These are phyloP conservation scores for Vitis labrusca DNA, from an alignment of 164 flowering plant genomes.

Conservation along the genomic window DNA sequence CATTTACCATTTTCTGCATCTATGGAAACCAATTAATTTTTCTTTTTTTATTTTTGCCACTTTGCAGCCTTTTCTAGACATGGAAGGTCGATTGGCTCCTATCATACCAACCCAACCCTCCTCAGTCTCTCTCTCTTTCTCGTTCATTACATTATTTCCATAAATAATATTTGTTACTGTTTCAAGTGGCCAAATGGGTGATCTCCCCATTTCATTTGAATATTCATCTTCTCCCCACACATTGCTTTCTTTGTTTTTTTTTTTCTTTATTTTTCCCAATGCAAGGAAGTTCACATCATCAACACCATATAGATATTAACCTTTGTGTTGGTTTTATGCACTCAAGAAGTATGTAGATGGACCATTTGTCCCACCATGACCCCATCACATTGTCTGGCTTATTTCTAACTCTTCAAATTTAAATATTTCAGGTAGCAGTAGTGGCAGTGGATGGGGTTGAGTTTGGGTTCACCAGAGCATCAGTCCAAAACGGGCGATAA, in stretches of 20 bases:
- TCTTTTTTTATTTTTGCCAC: too few relatives aligned
- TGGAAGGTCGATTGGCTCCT: conserved; percentile 17
- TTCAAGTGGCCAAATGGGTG: conserved; percentile 14
- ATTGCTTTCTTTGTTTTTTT: not conserved
- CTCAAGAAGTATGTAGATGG: conserved; percentile 3
- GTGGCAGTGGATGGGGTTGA: not conserved
- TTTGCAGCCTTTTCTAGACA: conserved; percentile 31
- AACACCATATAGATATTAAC: conserved; percentile 4
- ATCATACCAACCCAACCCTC: not conserved
- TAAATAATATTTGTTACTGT: not conserved
- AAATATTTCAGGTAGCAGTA: not conserved
- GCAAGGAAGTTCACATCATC: not conserved
- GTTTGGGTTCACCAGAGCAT: not conserved
- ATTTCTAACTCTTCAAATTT: not conserved
- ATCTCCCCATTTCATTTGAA: not conserved
- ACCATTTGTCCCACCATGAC: not conserved
- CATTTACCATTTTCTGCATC: conserved; percentile 28
- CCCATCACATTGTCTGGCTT: not conserved
- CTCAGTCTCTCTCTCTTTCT: conserved; percentile 3
- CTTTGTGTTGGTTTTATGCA: conserved; percentile 14
- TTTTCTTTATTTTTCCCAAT: not conserved
- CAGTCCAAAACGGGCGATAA: not conserved
- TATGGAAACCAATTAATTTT: conserved; percentile 5
- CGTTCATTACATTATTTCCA: not conserved
- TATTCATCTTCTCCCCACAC: not conserved